Evolutionary conservation across 2,329 filamentous ascomycete genomes (phyloP), one percentile per base, ranked within the genome.

Genomic region (Ophiostoma sp.): DNA sequence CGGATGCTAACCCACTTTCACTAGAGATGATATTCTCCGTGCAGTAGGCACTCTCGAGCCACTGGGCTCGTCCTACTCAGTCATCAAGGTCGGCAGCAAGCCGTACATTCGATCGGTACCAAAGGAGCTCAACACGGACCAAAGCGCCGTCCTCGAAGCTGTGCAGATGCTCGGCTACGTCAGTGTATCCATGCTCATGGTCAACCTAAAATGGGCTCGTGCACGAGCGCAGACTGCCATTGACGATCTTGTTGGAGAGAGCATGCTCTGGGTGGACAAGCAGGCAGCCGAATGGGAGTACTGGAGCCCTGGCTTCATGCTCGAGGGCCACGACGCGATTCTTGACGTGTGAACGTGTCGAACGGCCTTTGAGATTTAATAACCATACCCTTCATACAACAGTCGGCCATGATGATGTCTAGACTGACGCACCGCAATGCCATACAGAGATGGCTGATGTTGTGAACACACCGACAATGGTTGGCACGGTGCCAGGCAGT

Each of bases 101-200:
- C 89, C 92, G 75, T 96, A 97, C 82, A 95, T 99, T 72, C 90
- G 96, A 36, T 97, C 94, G 3, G 91, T 99, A 55, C 96, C 96
- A 1, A 96, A 97, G 81, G 96, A 99, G 83, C 87, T 99, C 75
- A 98, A 97, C 81, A 95, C 90, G 17, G 96, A 99, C 81, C 96
- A 99, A 84, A 93, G 93, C 69, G 93, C 92, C 1, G 95, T 97
- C 15, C 87, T 99, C 7, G 96, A 98, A 84, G 95, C 93, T 0
- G 93, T 94, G 8, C 94, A 98, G 82, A 86, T 98, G 11, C 85
- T 98, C 11, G 95, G 96, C 0, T 97, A 94, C 79, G 93, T 98
- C 70, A 97, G 92, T 73, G 89, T 97, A 19, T 92, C 92, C 0
- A 97, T 98, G 92, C 83, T 99, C 72, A 91, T 92, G 82, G 84